Percentiles rank a stretch among this genome's conserved stretches.
Evolutionary conservation across 176 grass and related monocot genomes (phyloP).

Genomic region (Saccharum spontaneum): DNA sequence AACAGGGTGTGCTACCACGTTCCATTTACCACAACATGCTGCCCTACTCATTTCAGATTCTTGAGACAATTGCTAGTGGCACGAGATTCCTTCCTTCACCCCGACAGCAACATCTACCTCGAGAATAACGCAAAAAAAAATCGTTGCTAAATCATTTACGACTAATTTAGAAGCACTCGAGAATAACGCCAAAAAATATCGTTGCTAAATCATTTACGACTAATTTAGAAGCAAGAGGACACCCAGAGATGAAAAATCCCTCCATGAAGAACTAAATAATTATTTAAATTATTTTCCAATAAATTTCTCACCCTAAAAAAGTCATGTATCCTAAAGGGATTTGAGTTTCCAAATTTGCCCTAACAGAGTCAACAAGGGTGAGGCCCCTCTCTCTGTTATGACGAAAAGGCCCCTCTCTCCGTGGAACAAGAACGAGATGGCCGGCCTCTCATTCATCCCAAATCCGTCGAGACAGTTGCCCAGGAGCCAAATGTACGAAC

Average conservation of each 20-base stretch:
- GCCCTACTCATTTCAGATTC: background rate
- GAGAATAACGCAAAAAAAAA: background rate
- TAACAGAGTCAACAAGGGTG: background rate
- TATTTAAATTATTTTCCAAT: too few species aligned
- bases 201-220: too few species aligned
- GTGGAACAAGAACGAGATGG: constrained; percentile 1
- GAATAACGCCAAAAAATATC: background rate
- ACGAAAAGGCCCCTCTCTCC: background rate
- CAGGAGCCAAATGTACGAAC: background rate
- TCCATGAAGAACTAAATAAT: too few species aligned
- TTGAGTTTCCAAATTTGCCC: too few species aligned
- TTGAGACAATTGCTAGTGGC: constrained; percentile 2
- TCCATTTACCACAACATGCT: background rate
- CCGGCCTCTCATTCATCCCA: background rate
- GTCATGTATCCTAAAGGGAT: too few species aligned
- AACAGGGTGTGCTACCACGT: background rate
- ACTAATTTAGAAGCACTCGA: background rate
- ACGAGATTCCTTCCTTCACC: background rate
- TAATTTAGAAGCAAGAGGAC: too few species aligned
- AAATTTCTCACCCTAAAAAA: too few species aligned
- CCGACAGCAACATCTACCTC: constrained; percentile 10
- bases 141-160: background rate
- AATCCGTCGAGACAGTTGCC: constrained; percentile 7
- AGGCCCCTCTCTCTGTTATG: background rate
- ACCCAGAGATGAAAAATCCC: too few species aligned